These are phyloP conservation scores for Trichophyton verrucosum DNA, from an alignment of 2,329 filamentous ascomycete genomes.

Conservation along the genomic window DNA sequence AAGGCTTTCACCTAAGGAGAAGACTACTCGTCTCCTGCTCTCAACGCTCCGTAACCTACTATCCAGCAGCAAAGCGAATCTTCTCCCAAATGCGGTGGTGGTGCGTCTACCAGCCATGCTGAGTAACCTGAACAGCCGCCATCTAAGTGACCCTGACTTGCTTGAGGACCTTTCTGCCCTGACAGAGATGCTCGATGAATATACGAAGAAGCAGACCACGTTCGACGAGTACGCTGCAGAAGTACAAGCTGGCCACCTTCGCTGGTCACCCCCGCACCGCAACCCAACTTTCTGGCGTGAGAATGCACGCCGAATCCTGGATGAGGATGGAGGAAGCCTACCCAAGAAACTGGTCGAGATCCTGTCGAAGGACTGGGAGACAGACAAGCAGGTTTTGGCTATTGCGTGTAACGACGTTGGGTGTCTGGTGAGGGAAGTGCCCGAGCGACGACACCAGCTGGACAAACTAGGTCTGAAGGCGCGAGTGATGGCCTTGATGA, in stretches of 20 bases:
- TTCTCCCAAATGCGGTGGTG: conserved; percentile 74
- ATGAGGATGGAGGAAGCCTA: conserved; percentile 66
- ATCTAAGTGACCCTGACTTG: conserved; percentile 38
- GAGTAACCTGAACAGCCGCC: conserved; percentile 43
- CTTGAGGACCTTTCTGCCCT: conserved; percentile 38
- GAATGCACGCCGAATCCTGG: conserved; percentile 75
- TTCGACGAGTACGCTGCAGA: conserved; percentile 65
- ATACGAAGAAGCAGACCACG: conserved; percentile 57
- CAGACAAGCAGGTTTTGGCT: conserved; percentile 72
- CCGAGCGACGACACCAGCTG: conserved; percentile 65
- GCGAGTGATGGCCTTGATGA: conserved; percentile 88
- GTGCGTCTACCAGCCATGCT: conserved; percentile 61
- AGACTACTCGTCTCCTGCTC: conserved; percentile 83
- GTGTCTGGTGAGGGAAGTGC: conserved; percentile 76
- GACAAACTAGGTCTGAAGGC: conserved; percentile 78
- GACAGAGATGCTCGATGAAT: conserved; percentile 68
- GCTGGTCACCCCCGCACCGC: conserved; percentile 86
- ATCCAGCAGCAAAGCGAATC: conserved; percentile 52
- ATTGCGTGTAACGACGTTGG: conserved; percentile 90
- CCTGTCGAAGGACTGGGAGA: conserved; percentile 68
- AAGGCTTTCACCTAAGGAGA: conserved; percentile 89
- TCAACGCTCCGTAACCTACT: conserved; percentile 85
- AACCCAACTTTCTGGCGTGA: conserved; percentile 83
- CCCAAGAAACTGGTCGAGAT: conserved; percentile 76
- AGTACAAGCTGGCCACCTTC: conserved; percentile 70